phyloP scores from a whole-genome alignment of 352 stramenopile genomes.

The Peronosclerospora sorghi region DNA sequence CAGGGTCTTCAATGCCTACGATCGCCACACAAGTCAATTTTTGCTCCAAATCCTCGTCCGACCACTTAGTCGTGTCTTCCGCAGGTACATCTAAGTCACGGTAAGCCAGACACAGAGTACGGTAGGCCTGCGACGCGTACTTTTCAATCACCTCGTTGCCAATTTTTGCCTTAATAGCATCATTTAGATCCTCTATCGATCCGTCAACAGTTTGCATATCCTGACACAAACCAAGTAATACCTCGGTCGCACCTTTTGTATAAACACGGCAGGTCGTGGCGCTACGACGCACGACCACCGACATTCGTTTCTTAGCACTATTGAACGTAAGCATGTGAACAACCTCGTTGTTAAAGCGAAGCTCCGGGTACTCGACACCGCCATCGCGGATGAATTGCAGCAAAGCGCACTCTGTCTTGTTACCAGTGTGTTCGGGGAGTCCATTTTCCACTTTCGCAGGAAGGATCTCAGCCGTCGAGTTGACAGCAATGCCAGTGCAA shows the following conservation, averaged over 20 bases:
- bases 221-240: conserved; percentile 41
- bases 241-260: conserved; percentile 50
- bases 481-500: conserved; percentile 34
- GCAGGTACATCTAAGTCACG: conserved; percentile 42
- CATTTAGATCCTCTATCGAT: conserved; percentile 19
- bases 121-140: conserved; percentile 58
- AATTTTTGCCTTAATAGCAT: conserved; percentile 26
- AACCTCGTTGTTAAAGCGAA: conserved; percentile 26
- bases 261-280: conserved; percentile 37
- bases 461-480: conserved; percentile 53
- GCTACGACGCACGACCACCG: conserved; percentile 39
- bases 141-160: conserved; percentile 56
- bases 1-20: conserved; percentile 42
- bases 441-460: conserved; percentile 33
- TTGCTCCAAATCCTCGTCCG: conserved; percentile 55
- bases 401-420: conserved; percentile 59
- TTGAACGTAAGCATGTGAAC: conserved; percentile 57
- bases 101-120: conserved; percentile 75
- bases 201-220: conserved; percentile 34
- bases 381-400: conserved; percentile 43
- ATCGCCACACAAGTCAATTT: conserved; percentile 40
- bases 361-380: conserved; percentile 34
- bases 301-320: conserved; percentile 65
- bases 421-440: conserved; percentile 47
- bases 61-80: conserved; percentile 20